These are phyloP conservation scores for Allantophomopsis lycopodina DNA, from an alignment of 2,329 filamentous ascomycete genomes.

Conservation along the genomic window DNA sequence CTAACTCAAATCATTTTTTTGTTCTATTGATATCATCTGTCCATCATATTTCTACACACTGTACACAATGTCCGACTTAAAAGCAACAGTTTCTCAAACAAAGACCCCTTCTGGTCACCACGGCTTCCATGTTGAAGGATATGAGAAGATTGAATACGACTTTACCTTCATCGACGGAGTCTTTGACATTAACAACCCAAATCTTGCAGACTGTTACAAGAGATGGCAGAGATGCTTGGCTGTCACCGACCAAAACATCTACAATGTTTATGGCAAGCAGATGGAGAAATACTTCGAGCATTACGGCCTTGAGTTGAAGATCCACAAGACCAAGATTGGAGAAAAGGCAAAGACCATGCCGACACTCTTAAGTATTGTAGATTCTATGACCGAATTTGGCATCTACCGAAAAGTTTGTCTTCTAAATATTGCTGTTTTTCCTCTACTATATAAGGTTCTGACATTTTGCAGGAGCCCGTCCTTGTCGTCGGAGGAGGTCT, in stretches of 20 bases:
- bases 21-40: neutral
- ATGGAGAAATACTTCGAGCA: conserved; percentile 57
- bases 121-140: conserved; percentile 59
- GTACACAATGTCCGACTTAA: conserved; percentile 52
- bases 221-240: conserved; percentile 52
- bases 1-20: neutral
- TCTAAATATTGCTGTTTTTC: conserved; percentile 1
- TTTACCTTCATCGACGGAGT: conserved; percentile 61
- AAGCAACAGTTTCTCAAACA: conserved; percentile 50
- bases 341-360: conserved; percentile 65
- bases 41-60: neutral
- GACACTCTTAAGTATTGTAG: conserved; percentile 53
- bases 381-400: conserved; percentile 63
- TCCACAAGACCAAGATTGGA: conserved; percentile 62
- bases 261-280: conserved; percentile 49
- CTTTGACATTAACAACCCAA: conserved; percentile 43
- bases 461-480: conserved; percentile 37
- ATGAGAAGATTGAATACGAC: conserved; percentile 66
- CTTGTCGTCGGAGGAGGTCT: conserved; percentile 54
- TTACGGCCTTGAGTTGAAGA: conserved; percentile 43
- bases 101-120: conserved; percentile 20
- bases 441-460: neutral
- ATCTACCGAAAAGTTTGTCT: conserved; percentile 43
- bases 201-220: conserved; percentile 52
- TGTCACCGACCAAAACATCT: conserved; percentile 60